Percentiles rank a stretch among this genome's conserved stretches.
Conservation (phyloP, 208 protist species). For the Wallacemonas collosoma region DNA sequence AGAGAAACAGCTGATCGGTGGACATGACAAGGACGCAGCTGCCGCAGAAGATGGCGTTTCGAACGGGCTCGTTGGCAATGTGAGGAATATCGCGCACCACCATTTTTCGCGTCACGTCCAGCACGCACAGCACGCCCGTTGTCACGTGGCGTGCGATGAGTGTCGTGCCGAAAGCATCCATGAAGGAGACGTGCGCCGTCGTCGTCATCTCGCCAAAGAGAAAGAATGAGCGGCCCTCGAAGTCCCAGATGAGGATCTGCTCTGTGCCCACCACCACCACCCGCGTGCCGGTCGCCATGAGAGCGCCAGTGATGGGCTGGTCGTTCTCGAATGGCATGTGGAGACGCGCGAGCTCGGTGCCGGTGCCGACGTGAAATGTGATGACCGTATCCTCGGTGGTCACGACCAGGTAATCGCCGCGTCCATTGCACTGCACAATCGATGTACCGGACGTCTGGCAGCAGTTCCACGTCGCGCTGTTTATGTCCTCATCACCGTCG, state of each 20-base stretch:
- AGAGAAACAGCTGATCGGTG: constrained; percentile 50
- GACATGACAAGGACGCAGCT: constrained; percentile 47
- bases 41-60: constrained; percentile 65
- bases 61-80: constrained; percentile 36
- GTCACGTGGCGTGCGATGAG: constrained; percentile 45
- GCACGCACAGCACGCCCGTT: constrained; percentile 41
- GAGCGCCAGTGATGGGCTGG: constrained; percentile 48
- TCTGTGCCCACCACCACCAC: constrained; percentile 64
- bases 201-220: constrained; percentile 50
- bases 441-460: constrained; percentile 15
- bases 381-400: constrained; percentile 55
- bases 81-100: constrained; percentile 49
- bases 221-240: constrained; percentile 56
- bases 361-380: constrained; percentile 47
- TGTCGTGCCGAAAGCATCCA: constrained; percentile 56
- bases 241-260: constrained; percentile 76
- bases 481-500: constrained; percentile 50
- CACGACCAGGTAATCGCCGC: constrained; percentile 57
- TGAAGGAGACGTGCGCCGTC: constrained; percentile 24
- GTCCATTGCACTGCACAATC: constrained; percentile 46
- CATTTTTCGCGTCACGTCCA: constrained; percentile 72
- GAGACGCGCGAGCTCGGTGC: constrained; percentile 40
- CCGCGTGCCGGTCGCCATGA: constrained; percentile 61
- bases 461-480: constrained; percentile 30
- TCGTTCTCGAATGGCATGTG: constrained; percentile 66